Evolutionary conservation across 2,329 filamentous ascomycete genomes (phyloP), one percentile per base, ranked within the genome.

Genomic region (Hirsutella rhossiliensis): DNA sequence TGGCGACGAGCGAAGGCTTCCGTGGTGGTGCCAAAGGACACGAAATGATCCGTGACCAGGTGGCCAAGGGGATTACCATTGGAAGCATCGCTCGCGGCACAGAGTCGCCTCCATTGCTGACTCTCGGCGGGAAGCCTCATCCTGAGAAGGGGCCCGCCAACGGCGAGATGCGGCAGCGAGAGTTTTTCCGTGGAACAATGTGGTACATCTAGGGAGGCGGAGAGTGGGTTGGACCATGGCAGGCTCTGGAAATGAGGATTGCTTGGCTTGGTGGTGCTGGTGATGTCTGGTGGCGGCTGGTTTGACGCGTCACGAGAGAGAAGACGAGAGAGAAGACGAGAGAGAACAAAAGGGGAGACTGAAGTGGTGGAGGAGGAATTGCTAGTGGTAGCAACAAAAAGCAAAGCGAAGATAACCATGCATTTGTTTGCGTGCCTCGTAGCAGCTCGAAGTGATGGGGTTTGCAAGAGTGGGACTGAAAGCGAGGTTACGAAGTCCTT

Each of bases 1-100:
- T 66, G 4, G 56, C 66, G 0, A 58, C 67, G 0, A 72, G 68
- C 15, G 64, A 68, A 13, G 64, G 73, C 55, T 58, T 67, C 59
- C 52, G 62, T 42, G 51, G 61, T 42, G 66, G 67, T 11, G 61
- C 66, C 38, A 71, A 72, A 52, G 68, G 64, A 1, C 63, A 65
- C 17, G 64, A 68, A 46, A 54, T 66, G 50, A 53, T 56, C 5
- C 53, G 58, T 2, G 63, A 67, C 42, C 59, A 62, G 41, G 52
- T 64, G 11, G 66, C 66, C 11, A 67, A 71, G 50, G 64, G 66
- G 12, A 47, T 57, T 3, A 54, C 54, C 1, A 43, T 54, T 4
- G 54, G 51, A 0, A 50, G 47, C 17, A 48, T 50, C 18, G 45
- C 54, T 9, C 49, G 51, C 37, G 49, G 46, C 8, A 47, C 46